Base-by-base conservation (phyloP, 2,329 filamentous ascomycete species). In the Gyromitra esculenta region DNA sequence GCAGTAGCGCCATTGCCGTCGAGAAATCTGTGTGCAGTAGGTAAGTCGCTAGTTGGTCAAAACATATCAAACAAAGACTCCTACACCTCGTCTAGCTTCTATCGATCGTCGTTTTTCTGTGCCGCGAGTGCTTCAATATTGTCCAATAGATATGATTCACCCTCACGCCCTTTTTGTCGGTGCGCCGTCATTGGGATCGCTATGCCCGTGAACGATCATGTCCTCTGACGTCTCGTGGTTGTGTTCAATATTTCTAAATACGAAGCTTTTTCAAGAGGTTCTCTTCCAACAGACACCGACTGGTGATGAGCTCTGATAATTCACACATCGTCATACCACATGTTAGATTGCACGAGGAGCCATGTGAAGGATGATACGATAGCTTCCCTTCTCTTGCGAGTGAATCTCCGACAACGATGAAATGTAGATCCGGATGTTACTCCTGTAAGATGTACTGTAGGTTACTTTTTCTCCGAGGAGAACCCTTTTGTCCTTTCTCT, bases 101-200 rank as follows among this genome's bases (percentile, higher is more conserved):
- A 37, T 37, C 50, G 60, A 72, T 72, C 69, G 59, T 18, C 37
- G 39, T 72, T 72, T 31, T 65, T 11, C 37, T 64, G 59, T 31
- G 68, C 68, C 68, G 59, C 25, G 59, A 52, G 37, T 45, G 48
- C 63, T 71, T 56, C 56, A 62, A 25, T 62, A 41, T 11, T 62
- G 56, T 5, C 68, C 45, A 64, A n/a, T 35, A 60, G 60, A n/a
- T 37, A 70, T 39, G 43, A 25, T 59, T 15, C 54, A 2, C 18
- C 43, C 4, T 52, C 41, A 35, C 15, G 11, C 48, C 39, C 25
- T 45, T 31, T 37, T 43, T 45, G 57, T 41, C 31, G 31, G 9
- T 31, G 54, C 56, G 35, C 43, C 54, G 13, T 50, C 39, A 69
- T 18, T 52, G n/a, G 56, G n/a, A 11, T 54, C 8, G 25, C 35